Base-by-base conservation (phyloP, 768 basidiomycete species). In the Tulasnella sp. region DNA sequence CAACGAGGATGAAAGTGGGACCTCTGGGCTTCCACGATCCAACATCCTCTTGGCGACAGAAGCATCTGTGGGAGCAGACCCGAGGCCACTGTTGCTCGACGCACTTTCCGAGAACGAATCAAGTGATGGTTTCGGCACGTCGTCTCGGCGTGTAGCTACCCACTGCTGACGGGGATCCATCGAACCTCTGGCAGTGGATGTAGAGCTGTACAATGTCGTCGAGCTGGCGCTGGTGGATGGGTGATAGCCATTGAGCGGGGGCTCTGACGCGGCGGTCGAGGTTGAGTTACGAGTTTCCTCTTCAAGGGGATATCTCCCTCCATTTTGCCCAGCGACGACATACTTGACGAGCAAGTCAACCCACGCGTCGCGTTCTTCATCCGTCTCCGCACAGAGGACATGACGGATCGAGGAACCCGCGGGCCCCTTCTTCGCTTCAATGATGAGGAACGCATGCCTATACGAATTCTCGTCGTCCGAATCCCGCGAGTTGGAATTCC, bases 381-480 rank as follows among this genome's bases (percentile, higher is more conserved):
- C 96, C 66, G 89, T 96, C 70, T 96, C 91, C 0, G 96, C 96
- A 65, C 96, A 98, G 3, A 99, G 74, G 37, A 99, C 93, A 66
- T 98, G 94, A 15, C 89, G 80, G 29, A 84, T 75, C 64, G 79
- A 80, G 46, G 79, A 75, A 15, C 81, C 83, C 32, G 78, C 77
- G 2, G 84, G 80, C 2, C 76, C 80, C 61, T 79, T 84, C 69
- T 81, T 86, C 17, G 81, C 81, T 68, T 96, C 93, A 60, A 98
- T 90, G 64, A 99, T 88, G 61, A 99, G 80, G 71, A 99, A 97
- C 1, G 96, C 96, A 67, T 99, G 96, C 21, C 92, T 81, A 63
- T 96, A 96, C 62, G 94, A 87, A 65, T 89, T 88, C 63, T 96
- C 91, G 52, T 92, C 90, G 60, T 86, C 84, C 1, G 75, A 71